Conservation (phyloP, 1,139 yeast genomes). For the Schwanniomyces etchellsii region DNA sequence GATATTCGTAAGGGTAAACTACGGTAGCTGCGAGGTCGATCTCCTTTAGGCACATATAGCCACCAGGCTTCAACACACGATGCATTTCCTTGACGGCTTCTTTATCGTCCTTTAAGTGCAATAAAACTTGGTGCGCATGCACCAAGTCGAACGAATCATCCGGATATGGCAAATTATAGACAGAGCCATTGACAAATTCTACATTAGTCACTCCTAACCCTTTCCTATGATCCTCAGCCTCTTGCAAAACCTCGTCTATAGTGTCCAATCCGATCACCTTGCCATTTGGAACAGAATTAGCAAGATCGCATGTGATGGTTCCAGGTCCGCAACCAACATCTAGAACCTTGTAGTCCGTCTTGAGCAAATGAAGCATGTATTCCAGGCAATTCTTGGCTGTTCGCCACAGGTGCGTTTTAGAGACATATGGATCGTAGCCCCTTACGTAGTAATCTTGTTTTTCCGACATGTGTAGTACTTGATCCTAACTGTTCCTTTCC, state of each 20-base stretch:
- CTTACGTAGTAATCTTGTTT: constrained; percentile 20
- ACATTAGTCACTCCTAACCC: constrained; percentile 19
- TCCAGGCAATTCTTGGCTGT: constrained; percentile 24
- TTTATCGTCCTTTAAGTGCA: constrained; percentile 30
- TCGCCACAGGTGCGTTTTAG: constrained; percentile 32
- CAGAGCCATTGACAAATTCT: constrained; percentile 20
- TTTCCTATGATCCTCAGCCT: constrained; percentile 12
- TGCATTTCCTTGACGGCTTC: constrained; percentile 23
- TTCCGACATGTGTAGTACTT: no score
- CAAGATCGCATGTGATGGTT: constrained; percentile 31
- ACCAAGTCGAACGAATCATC: constrained; percentile 35
- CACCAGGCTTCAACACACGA: constrained; percentile 34
- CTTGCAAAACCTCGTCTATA: constrained; percentile 21
- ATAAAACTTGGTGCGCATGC: constrained; percentile 32
- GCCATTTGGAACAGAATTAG: constrained; percentile 22
- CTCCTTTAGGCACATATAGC: constrained; percentile 30
- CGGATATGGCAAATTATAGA: constrained; percentile 24
- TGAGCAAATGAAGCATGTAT: constrained; percentile 22
- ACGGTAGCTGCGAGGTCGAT: constrained; percentile 17
- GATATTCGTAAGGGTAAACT: constrained; percentile 17
- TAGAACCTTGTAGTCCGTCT: constrained; percentile 20
- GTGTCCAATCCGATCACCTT: constrained; percentile 30
- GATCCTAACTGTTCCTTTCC: no score
- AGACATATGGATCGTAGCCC: constrained; percentile 16
- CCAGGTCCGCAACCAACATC: constrained; percentile 44